A percentile compares a stretch with the other conserved stretches of the same genome.
These are phyloP conservation scores for Plasmodium cynomolgi DNA, from an alignment of 169 alveolate species.

Conservation along the genomic window DNA sequence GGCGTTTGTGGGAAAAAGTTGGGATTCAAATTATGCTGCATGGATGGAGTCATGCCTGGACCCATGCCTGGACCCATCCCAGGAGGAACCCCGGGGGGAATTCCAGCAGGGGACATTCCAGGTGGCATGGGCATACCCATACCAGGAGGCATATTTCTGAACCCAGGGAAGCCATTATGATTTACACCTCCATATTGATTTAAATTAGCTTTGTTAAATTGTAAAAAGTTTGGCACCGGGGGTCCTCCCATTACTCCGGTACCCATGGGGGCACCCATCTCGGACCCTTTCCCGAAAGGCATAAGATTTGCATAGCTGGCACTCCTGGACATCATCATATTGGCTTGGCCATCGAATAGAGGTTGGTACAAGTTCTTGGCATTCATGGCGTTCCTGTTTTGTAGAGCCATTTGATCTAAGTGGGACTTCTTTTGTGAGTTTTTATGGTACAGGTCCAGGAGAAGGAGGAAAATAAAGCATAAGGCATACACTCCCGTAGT, in stretches of 20 bases:
- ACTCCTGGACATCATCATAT: conserved; percentile 57
- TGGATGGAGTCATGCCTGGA: neutral
- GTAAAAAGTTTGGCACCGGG: conserved; percentile 15
- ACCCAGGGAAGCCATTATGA: neutral
- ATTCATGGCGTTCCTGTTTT: conserved; percentile 13
- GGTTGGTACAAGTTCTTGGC: conserved; percentile 55
- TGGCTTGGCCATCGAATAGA: neutral
- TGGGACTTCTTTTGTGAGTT: conserved; percentile 41
- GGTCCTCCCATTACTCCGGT: conserved; percentile 7
- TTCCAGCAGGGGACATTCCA: neutral
- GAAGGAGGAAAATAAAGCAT: conserved; percentile 21
- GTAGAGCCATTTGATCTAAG: conserved; percentile 15
- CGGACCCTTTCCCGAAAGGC: conserved; percentile 28
- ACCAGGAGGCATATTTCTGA: conserved; percentile 16
- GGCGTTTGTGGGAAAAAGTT: conserved; percentile 53
- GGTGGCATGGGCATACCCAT: conserved; percentile 9
- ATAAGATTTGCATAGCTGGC: conserved; percentile 33
- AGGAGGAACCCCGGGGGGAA: neutral
- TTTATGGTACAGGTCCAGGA: conserved; percentile 17
- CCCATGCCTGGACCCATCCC: neutral
- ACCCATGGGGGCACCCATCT: conserved; percentile 2
- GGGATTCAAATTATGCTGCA: conserved; percentile 19
- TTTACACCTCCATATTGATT: neutral
- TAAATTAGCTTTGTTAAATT: conserved; percentile 39
- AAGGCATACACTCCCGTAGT: conserved; percentile 46